A percentile compares a stretch with the other conserved stretches of the same genome.
These are phyloP conservation scores for Pseudogymnoascus sp. DNA, from an alignment of 2,329 filamentous ascomycete species.

Conservation along the genomic window DNA sequence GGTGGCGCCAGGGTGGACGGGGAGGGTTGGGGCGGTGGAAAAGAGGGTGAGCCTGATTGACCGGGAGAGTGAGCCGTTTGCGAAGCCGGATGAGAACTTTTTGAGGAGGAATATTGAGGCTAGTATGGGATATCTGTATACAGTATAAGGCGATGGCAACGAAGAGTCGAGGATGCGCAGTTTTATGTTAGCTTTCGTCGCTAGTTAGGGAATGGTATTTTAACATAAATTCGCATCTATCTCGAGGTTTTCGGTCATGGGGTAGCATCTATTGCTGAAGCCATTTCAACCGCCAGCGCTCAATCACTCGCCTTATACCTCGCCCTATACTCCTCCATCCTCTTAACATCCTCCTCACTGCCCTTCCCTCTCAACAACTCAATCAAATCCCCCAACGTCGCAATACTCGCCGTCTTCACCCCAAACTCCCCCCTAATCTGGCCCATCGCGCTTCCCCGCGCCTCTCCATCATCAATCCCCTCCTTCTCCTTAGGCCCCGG, in stretches of 20 bases:
- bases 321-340: constrained; percentile 60
- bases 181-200: not conserved
- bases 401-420: constrained; percentile 73
- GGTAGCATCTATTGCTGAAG: not conserved
- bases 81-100: not conserved
- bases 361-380: constrained; percentile 55
- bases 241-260: not conserved
- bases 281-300: not conserved
- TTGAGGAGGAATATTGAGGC: not conserved
- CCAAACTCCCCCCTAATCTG: constrained; percentile 73
- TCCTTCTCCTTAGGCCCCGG: constrained; percentile 22
- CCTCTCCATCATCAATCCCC: constrained; percentile 55
- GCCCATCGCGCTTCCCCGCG: constrained; percentile 73
- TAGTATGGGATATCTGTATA: not conserved
- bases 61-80: not conserved
- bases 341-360: constrained; percentile 53
- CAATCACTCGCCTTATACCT: constrained; percentile 55
- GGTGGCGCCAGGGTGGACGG: not conserved
- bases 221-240: not conserved
- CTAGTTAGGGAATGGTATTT: not conserved
- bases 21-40: not conserved
- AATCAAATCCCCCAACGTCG: constrained; percentile 76
- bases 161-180: not conserved
- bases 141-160: not conserved
- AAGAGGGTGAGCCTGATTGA: not conserved